Evolutionary conservation across 2,329 filamentous ascomycete species (phyloP).

Genomic region (Xylaria digitata): DNA sequence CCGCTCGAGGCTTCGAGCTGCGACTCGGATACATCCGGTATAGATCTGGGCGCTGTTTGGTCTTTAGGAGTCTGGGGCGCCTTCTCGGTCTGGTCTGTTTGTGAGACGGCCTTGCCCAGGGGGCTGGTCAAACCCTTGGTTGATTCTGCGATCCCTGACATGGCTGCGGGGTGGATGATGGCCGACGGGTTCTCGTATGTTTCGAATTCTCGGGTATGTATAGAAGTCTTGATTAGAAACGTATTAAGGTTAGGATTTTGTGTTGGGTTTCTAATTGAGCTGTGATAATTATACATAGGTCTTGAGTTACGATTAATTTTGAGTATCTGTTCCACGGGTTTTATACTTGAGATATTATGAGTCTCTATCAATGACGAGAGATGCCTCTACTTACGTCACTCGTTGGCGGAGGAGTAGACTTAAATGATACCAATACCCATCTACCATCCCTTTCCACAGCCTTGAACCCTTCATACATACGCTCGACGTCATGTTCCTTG

Average conservation of each 20-base stretch:
- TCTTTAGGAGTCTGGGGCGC: constrained; percentile 38
- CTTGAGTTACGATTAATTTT: constrained; percentile 6
- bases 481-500: constrained; percentile 48
- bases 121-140: constrained; percentile 39
- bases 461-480: constrained; percentile 36
- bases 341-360: constrained; percentile 33
- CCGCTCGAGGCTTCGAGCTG: constrained; percentile 39
- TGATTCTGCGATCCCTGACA: constrained; percentile 46
- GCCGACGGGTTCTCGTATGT: constrained; percentile 44
- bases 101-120: constrained; percentile 36
- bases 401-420: constrained; percentile 5
- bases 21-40: constrained; percentile 45
- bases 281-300: constrained; percentile 38
- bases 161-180: constrained; percentile 47
- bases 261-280: constrained; percentile 30
- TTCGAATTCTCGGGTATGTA: constrained; percentile 37
- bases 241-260: constrained; percentile 20
- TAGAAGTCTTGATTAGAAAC: constrained; percentile 40
- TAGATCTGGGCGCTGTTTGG: constrained; percentile 44
- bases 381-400: constrained; percentile 46
- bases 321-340: constrained; percentile 35
- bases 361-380: constrained; percentile 24
- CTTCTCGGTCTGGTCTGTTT: constrained; percentile 24
- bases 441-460: constrained; percentile 24
- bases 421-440: constrained; percentile 8